Percentiles rank a stretch among this genome's conserved stretches.
phyloP scores from a whole-genome alignment of 352 stramenopile species.

The Globisporangium orthogonon region DNA sequence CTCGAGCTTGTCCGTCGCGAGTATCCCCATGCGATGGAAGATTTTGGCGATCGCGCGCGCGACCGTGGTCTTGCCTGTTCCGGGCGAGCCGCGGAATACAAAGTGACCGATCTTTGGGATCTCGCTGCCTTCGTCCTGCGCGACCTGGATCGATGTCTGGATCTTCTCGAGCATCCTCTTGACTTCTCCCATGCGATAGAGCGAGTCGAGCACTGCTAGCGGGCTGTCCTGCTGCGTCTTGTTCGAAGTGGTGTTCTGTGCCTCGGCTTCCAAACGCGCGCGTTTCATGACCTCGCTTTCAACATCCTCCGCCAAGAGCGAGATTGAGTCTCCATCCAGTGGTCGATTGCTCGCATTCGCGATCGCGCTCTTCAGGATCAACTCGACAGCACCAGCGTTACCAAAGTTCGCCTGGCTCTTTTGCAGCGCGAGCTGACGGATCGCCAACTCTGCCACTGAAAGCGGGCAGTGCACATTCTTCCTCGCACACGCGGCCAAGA shows the following conservation, averaged over 20 bases:
- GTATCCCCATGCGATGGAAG: slow-evolving; percentile 89
- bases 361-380: slow-evolving; percentile 73
- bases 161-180: slow-evolving; percentile 46
- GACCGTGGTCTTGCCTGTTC: slow-evolving; percentile 89
- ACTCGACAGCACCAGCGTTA: slow-evolving; percentile 86
- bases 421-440: slow-evolving; percentile 61
- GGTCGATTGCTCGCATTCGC: slow-evolving; percentile 46
- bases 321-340: slow-evolving; percentile 30
- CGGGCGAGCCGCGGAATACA: slow-evolving; percentile 84
- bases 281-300: slow-evolving; percentile 32
- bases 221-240: slow-evolving; percentile 23
- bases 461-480: slow-evolving; percentile 44
- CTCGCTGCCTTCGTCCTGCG: slow-evolving; percentile 53
- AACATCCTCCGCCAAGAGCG: slow-evolving; percentile 46
- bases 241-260: background rate
- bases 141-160: slow-evolving; percentile 53
- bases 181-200: slow-evolving; percentile 64
- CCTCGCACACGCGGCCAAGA: slow-evolving; percentile 42
- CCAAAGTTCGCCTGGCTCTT: slow-evolving; percentile 84
- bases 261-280: slow-evolving; percentile 7
- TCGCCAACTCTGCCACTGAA: slow-evolving; percentile 40
- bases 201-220: slow-evolving; percentile 30
- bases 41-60: slow-evolving; percentile 90
- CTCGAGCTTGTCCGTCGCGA: slow-evolving; percentile 90
- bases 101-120: slow-evolving; percentile 70